Conservation (phyloP, 169 alveolate genomes). For the Plasmodium coatneyi region DNA sequence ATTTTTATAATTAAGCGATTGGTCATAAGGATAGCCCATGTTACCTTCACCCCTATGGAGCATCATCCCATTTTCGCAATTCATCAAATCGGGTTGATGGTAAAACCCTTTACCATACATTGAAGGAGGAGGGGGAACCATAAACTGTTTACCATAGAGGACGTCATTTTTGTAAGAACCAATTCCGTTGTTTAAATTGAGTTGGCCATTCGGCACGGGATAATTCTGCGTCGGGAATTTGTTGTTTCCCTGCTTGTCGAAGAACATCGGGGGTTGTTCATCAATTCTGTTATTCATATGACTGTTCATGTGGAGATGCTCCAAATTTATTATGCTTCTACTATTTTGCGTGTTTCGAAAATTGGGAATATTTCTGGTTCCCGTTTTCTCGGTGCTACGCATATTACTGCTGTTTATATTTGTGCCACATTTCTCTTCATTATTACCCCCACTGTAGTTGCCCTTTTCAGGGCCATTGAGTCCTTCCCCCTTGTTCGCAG, state of each 20-base stretch:
- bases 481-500: not conserved
- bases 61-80: conserved; percentile 16
- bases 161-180: not conserved
- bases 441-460: not conserved
- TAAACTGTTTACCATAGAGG: not conserved
- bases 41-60: not conserved
- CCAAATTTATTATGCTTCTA: not conserved
- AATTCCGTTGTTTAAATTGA: not conserved
- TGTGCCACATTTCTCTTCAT: not conserved
- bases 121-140: not conserved
- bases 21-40: not conserved
- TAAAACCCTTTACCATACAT: conserved; percentile 15
- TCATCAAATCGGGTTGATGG: not conserved
- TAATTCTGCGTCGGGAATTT: not conserved
- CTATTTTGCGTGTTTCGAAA: not conserved
- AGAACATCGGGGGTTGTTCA: not conserved
- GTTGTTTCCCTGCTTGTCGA: not conserved
- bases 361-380: not conserved
- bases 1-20: not conserved
- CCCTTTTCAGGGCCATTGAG: not conserved
- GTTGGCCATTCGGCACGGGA: not conserved
- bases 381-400: not conserved
- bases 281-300: not conserved
- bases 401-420: not conserved
- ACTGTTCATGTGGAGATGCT: not conserved